Evolutionary conservation across 352 stramenopile genomes (phyloP).

Genomic region (Elongisporangium prolatum): DNA sequence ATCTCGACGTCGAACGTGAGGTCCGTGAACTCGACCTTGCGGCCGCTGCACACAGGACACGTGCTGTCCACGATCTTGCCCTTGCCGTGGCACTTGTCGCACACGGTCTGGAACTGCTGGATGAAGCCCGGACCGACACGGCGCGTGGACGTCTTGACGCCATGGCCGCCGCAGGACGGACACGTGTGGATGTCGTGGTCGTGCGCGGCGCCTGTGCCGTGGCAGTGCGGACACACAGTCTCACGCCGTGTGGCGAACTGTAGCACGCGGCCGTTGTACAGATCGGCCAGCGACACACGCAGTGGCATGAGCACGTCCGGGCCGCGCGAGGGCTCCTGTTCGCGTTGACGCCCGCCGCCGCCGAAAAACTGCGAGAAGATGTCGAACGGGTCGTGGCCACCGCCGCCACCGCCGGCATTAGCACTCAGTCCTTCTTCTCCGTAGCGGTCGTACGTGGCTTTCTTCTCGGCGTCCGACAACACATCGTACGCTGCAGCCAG

Average conservation of each 20-base stretch:
- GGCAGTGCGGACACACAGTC: constrained; percentile 93
- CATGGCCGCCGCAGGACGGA: constrained; percentile 92
- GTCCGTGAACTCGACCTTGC: constrained; percentile 90
- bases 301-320: constrained; percentile 86
- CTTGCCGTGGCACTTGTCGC: constrained; percentile 88
- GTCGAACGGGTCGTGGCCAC: constrained; percentile 70
- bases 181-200: constrained; percentile 90
- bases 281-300: constrained; percentile 92
- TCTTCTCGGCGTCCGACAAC: constrained; percentile 88
- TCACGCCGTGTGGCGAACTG: constrained; percentile 92
- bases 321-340: constrained; percentile 53
- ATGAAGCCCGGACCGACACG: constrained; percentile 72
- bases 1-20: constrained; percentile 96
- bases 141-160: constrained; percentile 86
- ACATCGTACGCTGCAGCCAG: constrained; percentile 88
- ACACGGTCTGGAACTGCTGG: constrained; percentile 88
- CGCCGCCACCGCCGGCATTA: constrained; percentile 31
- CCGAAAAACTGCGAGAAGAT: constrained; percentile 82
- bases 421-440: constrained; percentile 83
- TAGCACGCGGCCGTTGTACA: constrained; percentile 95
- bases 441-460: constrained; percentile 88
- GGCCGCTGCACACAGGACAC: constrained; percentile 82
- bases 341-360: constrained; percentile 29
- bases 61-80: constrained; percentile 92
- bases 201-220: constrained; percentile 85